Base-by-base conservation (phyloP, 768 basidiomycete species). In the Leccinum uliginosum region DNA sequence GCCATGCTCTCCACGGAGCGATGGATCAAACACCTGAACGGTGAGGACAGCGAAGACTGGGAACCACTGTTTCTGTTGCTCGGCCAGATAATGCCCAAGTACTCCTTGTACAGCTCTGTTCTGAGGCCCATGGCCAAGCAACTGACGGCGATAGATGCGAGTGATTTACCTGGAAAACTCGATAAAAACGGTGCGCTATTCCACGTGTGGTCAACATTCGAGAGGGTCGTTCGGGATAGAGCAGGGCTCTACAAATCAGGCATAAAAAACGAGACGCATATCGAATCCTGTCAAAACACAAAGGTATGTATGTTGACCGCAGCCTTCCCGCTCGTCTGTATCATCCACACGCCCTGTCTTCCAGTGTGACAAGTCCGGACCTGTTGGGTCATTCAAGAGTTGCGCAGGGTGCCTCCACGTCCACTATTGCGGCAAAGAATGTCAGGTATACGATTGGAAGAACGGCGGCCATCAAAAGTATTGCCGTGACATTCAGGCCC, bases 371-470 rank as follows among this genome's bases (percentile, higher is more conserved):
- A 72, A 58, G 40, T 62, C 64, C 0, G 67, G 64, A 17, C 66
- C 68, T 21, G 54, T 59, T 8, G 66, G 62, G 23, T 66, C 64
- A 26, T 62, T 70, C 45, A 71, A 66, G 44, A 61, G 57, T 3
- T 70, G 70, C 19, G 60, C 60, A 6, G 66, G 68, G 9, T 70
- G 69, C 51, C 65, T 66, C 45, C 64, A 68, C 40, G 69, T 70
- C 23, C 55, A 68, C 48, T 72, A 70, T 40, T 70, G 68, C 53
- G 62, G 66, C 56, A 70, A 57, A 48, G 69, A 70, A 54, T 72
- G 70, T 51, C 70, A 70, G 47, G 65, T 55, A 0, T 61, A 68
- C 50, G 68, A 70, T 35, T 70, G 68, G 68, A 70, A 61, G 54
- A 56, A 59, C n/a, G 69, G 70, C 11, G 55, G 58, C 4, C 69